Base-by-base conservation (phyloP, 306 rosid species). In the Albizia julibrissin region DNA sequence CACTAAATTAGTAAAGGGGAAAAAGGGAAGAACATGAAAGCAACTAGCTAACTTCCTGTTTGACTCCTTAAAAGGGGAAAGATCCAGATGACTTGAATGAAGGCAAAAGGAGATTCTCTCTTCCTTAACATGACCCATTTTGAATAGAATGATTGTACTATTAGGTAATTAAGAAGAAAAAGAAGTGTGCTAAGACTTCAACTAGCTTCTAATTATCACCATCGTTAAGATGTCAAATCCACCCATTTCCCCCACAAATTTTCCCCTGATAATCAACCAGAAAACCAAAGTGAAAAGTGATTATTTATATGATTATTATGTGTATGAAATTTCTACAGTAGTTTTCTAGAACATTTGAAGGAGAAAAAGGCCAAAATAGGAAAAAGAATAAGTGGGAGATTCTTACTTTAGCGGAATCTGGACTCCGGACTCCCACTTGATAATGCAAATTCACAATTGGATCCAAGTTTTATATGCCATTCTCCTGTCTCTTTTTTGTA, bases 21-120 rank as follows among this genome's bases (percentile, higher is more conserved):
- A 62, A 52, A 52, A 79, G 81, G 37, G 85, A 73, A 76, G 81
- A 72, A 81, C 69, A 74, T 72, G 88, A 86, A 84, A 31, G 77
- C 77, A 81, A 87, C 89, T 54, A 54, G 29, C 86, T 86, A 90
- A 87, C 94, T 84, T 79, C 87, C 37, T 24, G 75, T 71, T 44
- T 78, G 87, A 84, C 89, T 52, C 82, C 79, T 83, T 47, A 62
- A 81, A 80, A 42, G n/a, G n/a, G 18, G 14, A 19, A 73, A 80
- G 6, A 5, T 71, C 75, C 34, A 71, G 22, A 43, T 71, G 39
- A 71, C 49, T 71, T 24, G 54, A 71, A 71, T n/a, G 58, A 24
- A 14, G 72, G 72, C 27, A 71, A 83, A 81, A 84, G 82, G 58
- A 81, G 87, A 87, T 81, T 87, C 89, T 86, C 26, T 27, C 29